A percentile compares a stretch with the other conserved stretches of the same genome.
Conservation (phyloP, 2,329 filamentous ascomycete genomes). For the Arthrobotrys musiformis region DNA sequence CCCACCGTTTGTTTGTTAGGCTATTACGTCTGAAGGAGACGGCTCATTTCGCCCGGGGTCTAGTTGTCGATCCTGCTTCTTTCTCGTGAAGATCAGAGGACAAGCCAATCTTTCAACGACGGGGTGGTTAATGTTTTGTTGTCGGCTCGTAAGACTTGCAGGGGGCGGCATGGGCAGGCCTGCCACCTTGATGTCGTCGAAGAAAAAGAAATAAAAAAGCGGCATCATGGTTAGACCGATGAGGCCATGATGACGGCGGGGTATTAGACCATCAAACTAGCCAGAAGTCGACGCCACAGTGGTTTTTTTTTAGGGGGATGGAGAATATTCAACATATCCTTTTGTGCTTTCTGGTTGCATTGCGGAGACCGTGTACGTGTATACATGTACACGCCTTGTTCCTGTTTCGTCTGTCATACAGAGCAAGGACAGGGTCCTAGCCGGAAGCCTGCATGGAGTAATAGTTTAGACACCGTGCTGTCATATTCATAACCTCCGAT, state of each 20-base stretch:
- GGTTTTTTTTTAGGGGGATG: neutral
- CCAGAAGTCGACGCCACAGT: slow-evolving; percentile 1
- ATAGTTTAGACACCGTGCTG: slow-evolving; percentile 1
- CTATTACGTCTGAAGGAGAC: slow-evolving; percentile 53
- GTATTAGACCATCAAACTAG: neutral
- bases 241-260: slow-evolving; percentile 54
- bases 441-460: slow-evolving; percentile 10
- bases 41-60: slow-evolving; percentile 42
- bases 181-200: slow-evolving; percentile 5
- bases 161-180: slow-evolving; percentile 33
- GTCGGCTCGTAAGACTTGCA: slow-evolving; percentile 51
- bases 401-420: slow-evolving; percentile 21
- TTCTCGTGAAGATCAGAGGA: slow-evolving; percentile 41
- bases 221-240: slow-evolving; percentile 49
- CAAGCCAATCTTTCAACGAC: slow-evolving; percentile 35
- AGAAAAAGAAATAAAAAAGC: slow-evolving; percentile 49
- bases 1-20: slow-evolving; percentile 1
- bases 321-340: neutral
- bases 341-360: neutral
- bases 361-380: too few relatives aligned
- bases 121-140: slow-evolving; percentile 11
- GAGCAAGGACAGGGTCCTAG: slow-evolving; percentile 24
- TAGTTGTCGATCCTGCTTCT: slow-evolving; percentile 47
- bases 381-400: slow-evolving; percentile 12
- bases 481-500: slow-evolving; percentile 12